Evolutionary conservation across 441 rosid species (phyloP).

Genomic region (Eutrema salsugineum): DNA sequence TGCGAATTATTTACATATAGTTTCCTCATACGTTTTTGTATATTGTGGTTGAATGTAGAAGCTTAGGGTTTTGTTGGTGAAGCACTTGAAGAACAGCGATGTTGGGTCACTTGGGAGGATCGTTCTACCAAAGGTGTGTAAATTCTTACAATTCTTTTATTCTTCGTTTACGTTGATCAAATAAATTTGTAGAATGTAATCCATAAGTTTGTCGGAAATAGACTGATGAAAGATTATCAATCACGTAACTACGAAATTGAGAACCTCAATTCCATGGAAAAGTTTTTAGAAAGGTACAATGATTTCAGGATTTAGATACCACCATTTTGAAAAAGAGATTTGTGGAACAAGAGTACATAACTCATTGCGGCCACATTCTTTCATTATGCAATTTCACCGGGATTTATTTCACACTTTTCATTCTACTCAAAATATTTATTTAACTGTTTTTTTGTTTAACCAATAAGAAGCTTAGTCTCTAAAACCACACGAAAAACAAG

Average conservation of each 20-base stretch:
- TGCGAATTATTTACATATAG: background rate
- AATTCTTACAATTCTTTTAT: background rate
- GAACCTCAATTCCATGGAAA: background rate
- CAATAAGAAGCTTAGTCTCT: background rate
- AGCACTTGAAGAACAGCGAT: conserved; percentile 64
- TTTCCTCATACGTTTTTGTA: background rate
- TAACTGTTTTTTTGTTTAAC: background rate
- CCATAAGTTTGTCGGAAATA: background rate
- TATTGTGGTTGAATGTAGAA: conserved; percentile 40
- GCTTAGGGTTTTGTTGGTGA: conserved; percentile 48
- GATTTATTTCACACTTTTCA: background rate
- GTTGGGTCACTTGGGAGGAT: conserved; percentile 71
- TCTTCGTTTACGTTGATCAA: background rate
- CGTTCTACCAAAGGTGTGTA: conserved; percentile 68
- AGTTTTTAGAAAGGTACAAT: background rate
- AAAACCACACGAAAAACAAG: conserved; percentile 1
- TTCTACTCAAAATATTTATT: background rate
- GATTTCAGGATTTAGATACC: background rate
- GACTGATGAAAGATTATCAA: background rate
- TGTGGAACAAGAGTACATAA: background rate
- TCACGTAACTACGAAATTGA: background rate
- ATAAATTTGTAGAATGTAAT: background rate
- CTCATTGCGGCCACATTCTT: background rate
- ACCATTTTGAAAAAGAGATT: background rate
- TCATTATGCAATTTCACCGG: background rate